A percentile compares a stretch with the other conserved stretches of the same genome.
Conservation (phyloP, 1,139 yeast genomes). For the Magnusiomyces ingens region DNA sequence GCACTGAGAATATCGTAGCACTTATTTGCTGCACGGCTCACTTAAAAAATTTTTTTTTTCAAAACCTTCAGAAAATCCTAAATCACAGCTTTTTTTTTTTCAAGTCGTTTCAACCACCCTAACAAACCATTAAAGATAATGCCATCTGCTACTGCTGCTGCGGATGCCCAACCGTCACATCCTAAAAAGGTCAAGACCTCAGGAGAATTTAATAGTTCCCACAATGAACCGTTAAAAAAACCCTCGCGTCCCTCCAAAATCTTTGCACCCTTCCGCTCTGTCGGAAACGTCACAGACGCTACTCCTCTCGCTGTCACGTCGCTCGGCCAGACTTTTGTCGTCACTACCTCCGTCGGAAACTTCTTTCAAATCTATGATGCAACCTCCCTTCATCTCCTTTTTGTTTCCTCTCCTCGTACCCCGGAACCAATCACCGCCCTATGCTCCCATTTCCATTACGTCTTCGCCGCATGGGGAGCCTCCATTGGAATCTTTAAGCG, state of each 20-base stretch:
- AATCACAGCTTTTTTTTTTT: too few relatives aligned
- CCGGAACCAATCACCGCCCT: slow-evolving; percentile 61
- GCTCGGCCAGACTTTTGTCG: slow-evolving; percentile 78
- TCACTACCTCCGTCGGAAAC: slow-evolving; percentile 84
- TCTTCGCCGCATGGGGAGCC: slow-evolving; percentile 65
- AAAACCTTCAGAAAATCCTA: not conserved
- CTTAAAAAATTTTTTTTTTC: not conserved
- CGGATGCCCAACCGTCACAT: not conserved
- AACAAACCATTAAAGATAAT: not conserved
- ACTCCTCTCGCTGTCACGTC: slow-evolving; percentile 85
- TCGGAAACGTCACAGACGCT: slow-evolving; percentile 48
- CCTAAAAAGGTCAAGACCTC: not conserved
- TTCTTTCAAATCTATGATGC: slow-evolving; percentile 94
- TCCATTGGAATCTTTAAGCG: slow-evolving; percentile 75
- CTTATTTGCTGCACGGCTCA: not conserved
- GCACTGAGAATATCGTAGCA: too few relatives aligned
- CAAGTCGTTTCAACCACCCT: not conserved
- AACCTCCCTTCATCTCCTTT: slow-evolving; percentile 72
- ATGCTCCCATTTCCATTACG: slow-evolving; percentile 77
- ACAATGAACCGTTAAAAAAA: slow-evolving; percentile 7
- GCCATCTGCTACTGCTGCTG: not conserved
- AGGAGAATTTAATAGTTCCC: not conserved
- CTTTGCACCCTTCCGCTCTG: slow-evolving; percentile 46
- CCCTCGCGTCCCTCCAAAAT: slow-evolving; percentile 19
- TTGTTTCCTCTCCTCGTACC: slow-evolving; percentile 79